A percentile compares a stretch with the other conserved stretches of the same genome.
These are phyloP conservation scores for Clonostachys rosea DNA, from an alignment of 2,329 filamentous ascomycete genomes.

Conservation along the genomic window DNA sequence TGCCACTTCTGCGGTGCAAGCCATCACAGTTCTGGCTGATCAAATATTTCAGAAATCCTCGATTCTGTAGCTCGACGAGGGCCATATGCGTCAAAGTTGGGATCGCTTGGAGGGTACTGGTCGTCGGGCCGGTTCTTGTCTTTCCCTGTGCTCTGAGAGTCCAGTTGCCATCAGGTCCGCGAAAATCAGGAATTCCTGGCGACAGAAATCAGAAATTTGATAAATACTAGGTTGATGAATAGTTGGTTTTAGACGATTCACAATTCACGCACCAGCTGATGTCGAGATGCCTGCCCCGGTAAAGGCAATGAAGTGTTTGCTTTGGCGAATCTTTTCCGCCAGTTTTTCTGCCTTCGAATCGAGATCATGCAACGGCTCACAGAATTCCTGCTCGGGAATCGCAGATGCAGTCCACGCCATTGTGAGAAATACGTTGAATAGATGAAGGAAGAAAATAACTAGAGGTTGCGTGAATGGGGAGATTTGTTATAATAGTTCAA, in stretches of 20 bases:
- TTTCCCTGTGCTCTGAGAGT: constrained; percentile 35
- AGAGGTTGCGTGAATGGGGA: too few relatives aligned
- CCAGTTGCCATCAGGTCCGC: constrained; percentile 40
- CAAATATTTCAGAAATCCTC: constrained; percentile 32
- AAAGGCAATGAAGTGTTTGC: constrained; percentile 39
- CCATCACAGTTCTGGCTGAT: constrained; percentile 33
- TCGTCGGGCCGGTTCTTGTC: constrained; percentile 18
- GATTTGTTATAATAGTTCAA: too few relatives aligned
- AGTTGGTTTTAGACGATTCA: neutral
- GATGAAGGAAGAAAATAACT: too few relatives aligned
- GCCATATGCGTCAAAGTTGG: constrained; percentile 42
- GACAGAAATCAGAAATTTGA: accelerated
- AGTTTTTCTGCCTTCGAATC: constrained; percentile 26
- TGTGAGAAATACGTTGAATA: too few relatives aligned
- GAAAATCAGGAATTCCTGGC: constrained; percentile 39
- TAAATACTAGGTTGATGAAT: too few relatives aligned
- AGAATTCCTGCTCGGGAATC: too few relatives aligned
- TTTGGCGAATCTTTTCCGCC: constrained; percentile 27
- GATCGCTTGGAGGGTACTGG: constrained; percentile 33
- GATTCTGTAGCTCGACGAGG: constrained; percentile 34
- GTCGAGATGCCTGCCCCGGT: constrained; percentile 42
- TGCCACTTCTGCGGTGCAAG: constrained; percentile 37
- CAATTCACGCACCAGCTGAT: constrained; percentile 28
- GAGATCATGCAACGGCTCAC: too few relatives aligned
- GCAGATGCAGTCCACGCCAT: too few relatives aligned